These are phyloP conservation scores for Iris macrosiphon DNA, from an alignment of 106 monocot species.

Conservation along the genomic window DNA sequence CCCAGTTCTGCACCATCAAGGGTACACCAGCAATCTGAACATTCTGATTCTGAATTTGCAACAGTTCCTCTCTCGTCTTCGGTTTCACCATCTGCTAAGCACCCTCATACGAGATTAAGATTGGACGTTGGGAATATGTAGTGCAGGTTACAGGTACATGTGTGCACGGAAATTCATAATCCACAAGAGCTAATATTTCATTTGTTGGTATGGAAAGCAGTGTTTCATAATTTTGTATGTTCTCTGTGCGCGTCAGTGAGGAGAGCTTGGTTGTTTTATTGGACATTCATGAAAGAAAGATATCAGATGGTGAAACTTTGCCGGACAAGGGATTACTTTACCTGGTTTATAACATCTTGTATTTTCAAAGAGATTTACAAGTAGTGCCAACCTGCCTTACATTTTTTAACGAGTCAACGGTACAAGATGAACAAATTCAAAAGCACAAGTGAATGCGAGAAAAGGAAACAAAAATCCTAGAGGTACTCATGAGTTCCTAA, in stretches of 20 bases:
- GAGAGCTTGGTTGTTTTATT: background rate
- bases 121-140: background rate
- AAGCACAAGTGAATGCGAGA: too few species aligned
- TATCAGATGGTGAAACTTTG: too few species aligned
- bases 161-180: background rate
- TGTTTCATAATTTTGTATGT: conserved; percentile 14
- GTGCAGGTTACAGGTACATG: background rate
- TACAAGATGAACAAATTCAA: too few species aligned
- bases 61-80: conserved; percentile 55
- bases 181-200: conserved; percentile 1
- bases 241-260: background rate
- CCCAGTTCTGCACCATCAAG: conserved; percentile 8
- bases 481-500: too few species aligned
- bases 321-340: too few species aligned
- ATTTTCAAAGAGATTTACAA: too few species aligned
- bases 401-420: too few species aligned
- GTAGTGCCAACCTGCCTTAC: too few species aligned
- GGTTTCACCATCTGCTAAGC: conserved; percentile 9
- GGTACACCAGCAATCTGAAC: conserved; percentile 6
- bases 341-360: too few species aligned
- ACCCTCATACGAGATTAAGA: too few species aligned
- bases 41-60: conserved; percentile 53
- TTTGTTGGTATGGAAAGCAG: conserved; percentile 12
- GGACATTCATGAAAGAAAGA: too few species aligned
- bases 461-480: too few species aligned